Conservation (phyloP, 257 asterid species). For the Lantana camara region DNA sequence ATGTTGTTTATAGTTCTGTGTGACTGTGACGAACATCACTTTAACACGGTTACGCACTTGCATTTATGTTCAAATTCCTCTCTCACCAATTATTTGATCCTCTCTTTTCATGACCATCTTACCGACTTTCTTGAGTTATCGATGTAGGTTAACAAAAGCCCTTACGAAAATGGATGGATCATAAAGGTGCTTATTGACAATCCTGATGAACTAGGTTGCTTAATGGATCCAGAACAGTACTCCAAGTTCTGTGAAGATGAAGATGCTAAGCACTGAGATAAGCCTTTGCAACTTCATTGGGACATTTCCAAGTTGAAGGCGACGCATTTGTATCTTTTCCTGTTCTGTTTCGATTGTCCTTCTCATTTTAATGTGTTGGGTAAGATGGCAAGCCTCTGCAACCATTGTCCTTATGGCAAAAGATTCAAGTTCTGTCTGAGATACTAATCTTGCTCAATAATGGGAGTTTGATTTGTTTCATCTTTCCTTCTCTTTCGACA, state of each 20-base stretch:
- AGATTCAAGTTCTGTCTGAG: conserved; percentile 18
- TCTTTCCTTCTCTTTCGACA: neutral
- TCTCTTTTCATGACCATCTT: conserved; percentile 3
- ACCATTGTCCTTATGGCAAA: conserved; percentile 17
- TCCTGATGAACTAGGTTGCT: conserved; percentile 49
- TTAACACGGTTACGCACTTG: neutral
- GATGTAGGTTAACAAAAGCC: conserved; percentile 71
- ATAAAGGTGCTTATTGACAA: conserved; percentile 78
- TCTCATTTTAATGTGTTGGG: conserved; percentile 18
- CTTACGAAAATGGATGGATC: conserved; percentile 93
- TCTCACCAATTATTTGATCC: neutral
- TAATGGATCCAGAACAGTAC: conserved; percentile 71
- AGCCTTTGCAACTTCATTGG: conserved; percentile 7
- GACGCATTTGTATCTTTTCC: neutral
- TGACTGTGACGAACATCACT: too few relatives aligned
- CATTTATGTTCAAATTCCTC: neutral
- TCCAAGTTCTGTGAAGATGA: conserved; percentile 87
- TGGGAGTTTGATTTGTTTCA: neutral
- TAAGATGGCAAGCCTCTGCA: conserved; percentile 15
- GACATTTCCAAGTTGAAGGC: conserved; percentile 14
- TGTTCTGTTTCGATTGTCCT: neutral
- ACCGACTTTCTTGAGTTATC: neutral
- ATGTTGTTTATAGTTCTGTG: neutral
- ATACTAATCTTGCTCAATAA: conserved; percentile 6
- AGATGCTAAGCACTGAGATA: conserved; percentile 65